phyloP scores from a whole-genome alignment of 2,329 filamentous ascomycete genomes.

The Monosporascus sp. region DNA sequence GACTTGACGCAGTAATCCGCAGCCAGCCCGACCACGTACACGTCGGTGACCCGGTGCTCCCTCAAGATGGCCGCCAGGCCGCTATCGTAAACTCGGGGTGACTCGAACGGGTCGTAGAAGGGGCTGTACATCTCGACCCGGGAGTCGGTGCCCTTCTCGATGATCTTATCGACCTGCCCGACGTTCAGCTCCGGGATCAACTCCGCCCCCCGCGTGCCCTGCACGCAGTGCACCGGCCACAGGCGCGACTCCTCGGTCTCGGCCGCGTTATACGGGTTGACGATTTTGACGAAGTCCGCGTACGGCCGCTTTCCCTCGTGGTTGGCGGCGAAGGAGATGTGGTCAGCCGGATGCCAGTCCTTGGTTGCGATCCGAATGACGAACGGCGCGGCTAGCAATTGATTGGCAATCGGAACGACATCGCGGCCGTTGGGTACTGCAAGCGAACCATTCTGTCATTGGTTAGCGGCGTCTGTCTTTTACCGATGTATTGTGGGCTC shows the following conservation, averaged over 20 bases:
- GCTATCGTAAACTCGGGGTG: constrained; percentile 54
- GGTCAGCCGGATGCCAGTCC: constrained; percentile 79
- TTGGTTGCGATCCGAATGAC: constrained; percentile 75
- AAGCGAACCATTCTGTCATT: constrained; percentile 69
- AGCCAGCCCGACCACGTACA: constrained; percentile 82
- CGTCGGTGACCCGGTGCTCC: constrained; percentile 60
- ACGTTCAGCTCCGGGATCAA: constrained; percentile 67
- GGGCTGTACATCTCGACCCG: constrained; percentile 90
- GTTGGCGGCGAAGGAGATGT: constrained; percentile 85
- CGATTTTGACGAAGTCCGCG: constrained; percentile 56
- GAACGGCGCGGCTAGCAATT: constrained; percentile 68
- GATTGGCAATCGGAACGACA: constrained; percentile 68
- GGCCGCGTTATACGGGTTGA: constrained; percentile 58
- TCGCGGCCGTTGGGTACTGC: constrained; percentile 70
- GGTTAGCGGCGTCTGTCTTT: constrained; percentile 9
- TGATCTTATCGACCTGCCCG: constrained; percentile 53
- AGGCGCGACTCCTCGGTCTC: constrained; percentile 64
- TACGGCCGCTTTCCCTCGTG: constrained; percentile 67
- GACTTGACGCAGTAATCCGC: constrained; percentile 83
- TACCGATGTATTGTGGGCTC: not conserved
- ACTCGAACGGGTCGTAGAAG: constrained; percentile 74
- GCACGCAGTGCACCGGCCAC: constrained; percentile 90
- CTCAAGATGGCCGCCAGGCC: constrained; percentile 57
- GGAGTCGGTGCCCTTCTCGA: constrained; percentile 73
- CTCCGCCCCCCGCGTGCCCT: constrained; percentile 64